phyloP scores from a whole-genome alignment of 2,329 filamentous ascomycete genomes.

The Xylaria sp. region DNA sequence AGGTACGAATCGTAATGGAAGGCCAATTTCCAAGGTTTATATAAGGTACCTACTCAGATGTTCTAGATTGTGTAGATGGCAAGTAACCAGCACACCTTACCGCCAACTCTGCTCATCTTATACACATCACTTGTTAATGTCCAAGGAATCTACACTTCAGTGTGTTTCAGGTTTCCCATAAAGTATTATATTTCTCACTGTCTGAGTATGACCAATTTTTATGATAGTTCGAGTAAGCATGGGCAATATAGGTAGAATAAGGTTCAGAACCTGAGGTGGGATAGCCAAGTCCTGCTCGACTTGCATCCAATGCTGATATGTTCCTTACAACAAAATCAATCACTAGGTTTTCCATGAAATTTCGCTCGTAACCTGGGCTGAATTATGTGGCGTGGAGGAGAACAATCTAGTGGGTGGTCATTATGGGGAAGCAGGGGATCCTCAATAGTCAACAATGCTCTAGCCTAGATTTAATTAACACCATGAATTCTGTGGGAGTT shows the following conservation, averaged over 20 bases:
- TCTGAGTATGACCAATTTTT: neutral
- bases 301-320: neutral
- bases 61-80: too few relatives aligned
- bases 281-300: neutral
- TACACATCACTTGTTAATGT: neutral
- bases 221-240: neutral
- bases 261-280: neutral
- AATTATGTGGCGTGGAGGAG: neutral
- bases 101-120: too few relatives aligned
- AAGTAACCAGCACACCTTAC: too few relatives aligned
- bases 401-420: neutral
- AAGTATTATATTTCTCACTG: neutral
- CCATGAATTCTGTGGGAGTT: neutral
- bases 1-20: neutral
- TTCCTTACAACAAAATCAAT: neutral
- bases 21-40: neutral
- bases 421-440: neutral
- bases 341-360: neutral
- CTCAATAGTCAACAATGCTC: neutral
- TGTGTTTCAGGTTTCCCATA: neutral
- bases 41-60: too few relatives aligned
- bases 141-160: neutral
- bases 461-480: too few relatives aligned
- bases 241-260: neutral
- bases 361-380: neutral